Conservation (phyloP, 176 grass and related monocot species). For the Zizania latifolia region DNA sequence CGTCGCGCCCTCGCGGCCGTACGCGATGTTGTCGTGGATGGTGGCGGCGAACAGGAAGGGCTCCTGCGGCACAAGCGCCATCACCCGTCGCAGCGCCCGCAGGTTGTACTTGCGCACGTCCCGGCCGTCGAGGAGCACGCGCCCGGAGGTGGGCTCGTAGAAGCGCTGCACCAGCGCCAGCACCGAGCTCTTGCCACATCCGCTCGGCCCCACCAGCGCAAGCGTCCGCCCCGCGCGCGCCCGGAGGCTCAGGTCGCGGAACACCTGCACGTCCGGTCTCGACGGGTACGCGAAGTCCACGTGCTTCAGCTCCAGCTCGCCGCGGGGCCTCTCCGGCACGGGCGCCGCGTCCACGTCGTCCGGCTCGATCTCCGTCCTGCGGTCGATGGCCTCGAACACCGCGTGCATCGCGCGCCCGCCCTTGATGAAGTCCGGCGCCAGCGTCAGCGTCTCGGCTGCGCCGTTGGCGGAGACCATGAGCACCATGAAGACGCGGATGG, state of each 20-base stretch:
- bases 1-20: constrained; percentile 58
- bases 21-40: constrained; percentile 91
- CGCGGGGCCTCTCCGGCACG: constrained; percentile 44
- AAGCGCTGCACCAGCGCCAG: constrained; percentile 63
- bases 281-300: constrained; percentile 74
- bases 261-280: constrained; percentile 66
- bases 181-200: constrained; percentile 93
- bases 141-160: constrained; percentile 78
- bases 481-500: constrained; percentile 97
- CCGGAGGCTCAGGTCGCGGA: constrained; percentile 67
- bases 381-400: constrained; percentile 78
- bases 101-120: constrained; percentile 88
- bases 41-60: constrained; percentile 62
- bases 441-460: constrained; percentile 82
- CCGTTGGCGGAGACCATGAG: constrained; percentile 95
- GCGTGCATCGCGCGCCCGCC: constrained; percentile 84
- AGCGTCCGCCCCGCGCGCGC: constrained; percentile 72
- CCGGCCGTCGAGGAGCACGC: constrained; percentile 71
- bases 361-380: constrained; percentile 69
- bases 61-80: constrained; percentile 86
- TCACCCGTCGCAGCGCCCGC: constrained; percentile 46
- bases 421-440: constrained; percentile 87
- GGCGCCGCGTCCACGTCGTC: constrained; percentile 65
- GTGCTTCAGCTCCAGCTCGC: constrained; percentile 79
- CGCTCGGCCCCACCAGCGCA: constrained; percentile 74